Base-by-base conservation (phyloP, 1,284 basidiomycete species). In the Wolfiporia cocos region DNA sequence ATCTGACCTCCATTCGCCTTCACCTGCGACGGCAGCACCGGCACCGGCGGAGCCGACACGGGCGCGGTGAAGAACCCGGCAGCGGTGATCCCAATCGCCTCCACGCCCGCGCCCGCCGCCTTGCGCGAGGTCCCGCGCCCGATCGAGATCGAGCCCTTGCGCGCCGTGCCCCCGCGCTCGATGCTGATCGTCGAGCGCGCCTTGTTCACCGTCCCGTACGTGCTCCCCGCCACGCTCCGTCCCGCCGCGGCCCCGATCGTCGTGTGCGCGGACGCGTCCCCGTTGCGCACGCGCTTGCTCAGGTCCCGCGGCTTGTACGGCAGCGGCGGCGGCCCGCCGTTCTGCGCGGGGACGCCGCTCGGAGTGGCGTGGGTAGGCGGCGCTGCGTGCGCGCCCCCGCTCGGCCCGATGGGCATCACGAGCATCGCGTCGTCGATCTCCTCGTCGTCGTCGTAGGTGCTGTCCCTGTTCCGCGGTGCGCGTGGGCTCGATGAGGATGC, bases 361-460 rank as follows among this genome's bases (percentile, higher is more conserved):
- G 44, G 43, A 36, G 46, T 47, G 10, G 46, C 41, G 20, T 24
- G 30, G n/a, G 28, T 23, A 17, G 40, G 9, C 14, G 41, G 40
- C 20, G 34, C 40, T 17, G 31, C 23, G 32, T 30, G 29, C 31
- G 45, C 24, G 34, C 47, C 45, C 39, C 49, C 31, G 37, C 45
- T 61, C 15, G 77, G 77, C 0, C 77, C 82, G 39, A 84, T 69
- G 3, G 81, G 78, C 83, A 85, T 84, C 17, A 84, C 76, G 38
- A 86, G 70, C 76, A 84, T 81, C 35, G 70, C 77, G 57, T 86
- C 81, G 54, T 86, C 83, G 39, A 83, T 74, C 34, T 78, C 77
- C 22, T 83, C 78, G 46, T 84, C 80, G 20, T 82, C 78, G 41
- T 78, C 73, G 15, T 71, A 50, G 18, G 54, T 54, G 51, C 61